Evolutionary conservation across 148 eudicot genomes (phyloP), one percentile per base, ranked within the genome.

Genomic region (Amaranthus hypochondriacus): DNA sequence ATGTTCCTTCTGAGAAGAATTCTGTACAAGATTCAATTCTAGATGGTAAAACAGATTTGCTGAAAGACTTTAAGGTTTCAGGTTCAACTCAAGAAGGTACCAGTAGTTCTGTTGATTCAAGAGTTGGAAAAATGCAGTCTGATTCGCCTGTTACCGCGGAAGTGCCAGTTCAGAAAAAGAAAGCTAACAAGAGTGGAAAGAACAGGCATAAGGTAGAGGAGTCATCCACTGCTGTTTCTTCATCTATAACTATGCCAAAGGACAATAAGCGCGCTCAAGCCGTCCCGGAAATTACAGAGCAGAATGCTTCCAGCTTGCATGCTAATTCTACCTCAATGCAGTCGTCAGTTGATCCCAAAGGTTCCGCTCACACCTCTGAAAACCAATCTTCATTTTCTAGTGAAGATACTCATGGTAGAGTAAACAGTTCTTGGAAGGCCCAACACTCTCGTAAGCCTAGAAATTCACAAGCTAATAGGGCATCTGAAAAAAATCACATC

Each of bases 371-470:
- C 28, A 64, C 82, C 48, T 61, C 69, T 2, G 94, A 87, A 60
- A 81, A 74, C 57, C 73, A 61, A 63, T 75, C 87, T 67, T 80
- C 85, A 70, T 55, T 83, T 70, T 69, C 77, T 66, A 73, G 54
- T 59, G 90, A 90, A 80, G 91, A 87, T 69, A 73, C 76, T 52
- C 82, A 75, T 72, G 75, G 80, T 71, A 83, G 82, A 79, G 77
- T 61, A 49, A 81, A 77, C 72, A 85, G 79, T 78, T 76, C 85
- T 72, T 83, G 84, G 86, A 92, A 85, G 83, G 68, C 88, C 78
- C 96, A 89, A 57, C 87, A 86, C 60, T 57, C 87, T 53, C 91
- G 92, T 49, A 81, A 88, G 73, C 84, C 86, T 52, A 89, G 86
- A 83, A 86, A 70, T 69, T 85, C 85, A 61, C 99, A 83, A 78